A percentile compares a stretch with the other conserved stretches of the same genome.
These are phyloP conservation scores for Amesomyces nigricolor DNA, from an alignment of 2,329 filamentous ascomycete genomes.

Conservation along the genomic window DNA sequence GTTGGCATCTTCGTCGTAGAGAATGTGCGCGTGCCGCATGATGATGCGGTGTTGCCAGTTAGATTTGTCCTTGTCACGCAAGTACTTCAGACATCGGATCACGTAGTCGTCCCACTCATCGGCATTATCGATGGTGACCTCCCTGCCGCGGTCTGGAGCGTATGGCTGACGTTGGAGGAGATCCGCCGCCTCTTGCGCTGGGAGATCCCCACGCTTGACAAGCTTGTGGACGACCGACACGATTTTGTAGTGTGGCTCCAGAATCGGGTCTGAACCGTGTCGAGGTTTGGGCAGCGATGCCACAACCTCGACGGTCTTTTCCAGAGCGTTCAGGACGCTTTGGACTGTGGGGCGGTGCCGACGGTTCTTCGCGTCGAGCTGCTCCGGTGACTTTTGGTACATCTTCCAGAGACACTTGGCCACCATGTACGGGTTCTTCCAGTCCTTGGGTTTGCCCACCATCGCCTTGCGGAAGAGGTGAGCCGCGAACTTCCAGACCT, in stretches of 20 bases:
- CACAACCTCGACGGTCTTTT: conserved; percentile 47
- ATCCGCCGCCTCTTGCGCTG: conserved; percentile 43
- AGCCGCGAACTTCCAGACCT: conserved; percentile 57
- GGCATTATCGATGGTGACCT: conserved; percentile 46
- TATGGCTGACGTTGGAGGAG: conserved; percentile 54
- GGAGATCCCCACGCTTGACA: conserved; percentile 50
- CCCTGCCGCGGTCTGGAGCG: conserved; percentile 44
- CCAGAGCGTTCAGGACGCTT: conserved; percentile 44
- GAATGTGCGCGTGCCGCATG: conserved; percentile 59
- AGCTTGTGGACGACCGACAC: conserved; percentile 78
- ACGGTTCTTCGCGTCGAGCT: conserved; percentile 41
- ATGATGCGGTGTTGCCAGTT: conserved; percentile 95
- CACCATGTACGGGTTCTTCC: conserved; percentile 58
- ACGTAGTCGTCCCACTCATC: conserved; percentile 58
- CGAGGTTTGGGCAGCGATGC: conserved; percentile 49
- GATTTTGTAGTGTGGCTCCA: conserved; percentile 92
- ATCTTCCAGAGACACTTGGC: conserved; percentile 61
- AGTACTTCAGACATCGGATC: conserved; percentile 44
- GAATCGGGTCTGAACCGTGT: conserved; percentile 64
- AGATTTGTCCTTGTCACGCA: conserved; percentile 73
- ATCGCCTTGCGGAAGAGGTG: conserved; percentile 52
- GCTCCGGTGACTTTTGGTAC: conserved; percentile 45
- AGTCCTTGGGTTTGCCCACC: conserved; percentile 48
- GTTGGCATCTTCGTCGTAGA: conserved; percentile 41
- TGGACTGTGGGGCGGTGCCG: conserved; percentile 35